Percentiles rank a stretch among this genome's conserved stretches.
These are phyloP conservation scores for Acrocalymma vagum DNA, from an alignment of 2,329 filamentous ascomycete species.

Conservation along the genomic window DNA sequence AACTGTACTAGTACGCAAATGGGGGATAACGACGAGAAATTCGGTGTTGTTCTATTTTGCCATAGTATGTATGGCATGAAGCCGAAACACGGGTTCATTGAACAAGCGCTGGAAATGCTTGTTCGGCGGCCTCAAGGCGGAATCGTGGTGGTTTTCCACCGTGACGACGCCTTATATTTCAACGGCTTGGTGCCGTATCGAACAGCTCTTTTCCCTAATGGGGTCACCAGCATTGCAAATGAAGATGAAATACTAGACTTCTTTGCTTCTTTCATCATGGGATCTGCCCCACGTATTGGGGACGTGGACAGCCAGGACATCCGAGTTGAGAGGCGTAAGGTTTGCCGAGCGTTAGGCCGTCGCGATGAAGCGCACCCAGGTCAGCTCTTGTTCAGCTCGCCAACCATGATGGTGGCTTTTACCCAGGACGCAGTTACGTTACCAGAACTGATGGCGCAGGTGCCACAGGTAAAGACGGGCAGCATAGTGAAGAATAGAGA, in stretches of 20 bases:
- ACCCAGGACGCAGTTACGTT: constrained; percentile 55
- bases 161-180: constrained; percentile 54
- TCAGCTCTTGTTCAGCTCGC: constrained; percentile 58
- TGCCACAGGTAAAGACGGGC: constrained; percentile 46
- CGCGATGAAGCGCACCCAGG: constrained; percentile 45
- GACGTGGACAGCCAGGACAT: constrained; percentile 41
- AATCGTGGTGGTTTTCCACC: constrained; percentile 65
- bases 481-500: constrained; percentile 61
- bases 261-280: constrained; percentile 64
- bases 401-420: constrained; percentile 62
- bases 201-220: constrained; percentile 58
- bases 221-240: constrained; percentile 54
- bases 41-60: constrained; percentile 67
- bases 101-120: constrained; percentile 60
- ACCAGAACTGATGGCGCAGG: constrained; percentile 51
- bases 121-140: constrained; percentile 46
- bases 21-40: constrained; percentile 48
- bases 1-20: constrained; percentile 22
- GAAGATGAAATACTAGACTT: constrained; percentile 56
- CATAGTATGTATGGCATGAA: constrained; percentile 71
- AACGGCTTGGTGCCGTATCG: constrained; percentile 59
- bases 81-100: constrained; percentile 56
- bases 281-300: constrained; percentile 49
- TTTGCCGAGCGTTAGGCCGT: constrained; percentile 60
- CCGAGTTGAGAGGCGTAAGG: constrained; percentile 56